Base-by-base conservation (phyloP, 768 basidiomycete genomes). In the Suillus spraguei region DNA sequence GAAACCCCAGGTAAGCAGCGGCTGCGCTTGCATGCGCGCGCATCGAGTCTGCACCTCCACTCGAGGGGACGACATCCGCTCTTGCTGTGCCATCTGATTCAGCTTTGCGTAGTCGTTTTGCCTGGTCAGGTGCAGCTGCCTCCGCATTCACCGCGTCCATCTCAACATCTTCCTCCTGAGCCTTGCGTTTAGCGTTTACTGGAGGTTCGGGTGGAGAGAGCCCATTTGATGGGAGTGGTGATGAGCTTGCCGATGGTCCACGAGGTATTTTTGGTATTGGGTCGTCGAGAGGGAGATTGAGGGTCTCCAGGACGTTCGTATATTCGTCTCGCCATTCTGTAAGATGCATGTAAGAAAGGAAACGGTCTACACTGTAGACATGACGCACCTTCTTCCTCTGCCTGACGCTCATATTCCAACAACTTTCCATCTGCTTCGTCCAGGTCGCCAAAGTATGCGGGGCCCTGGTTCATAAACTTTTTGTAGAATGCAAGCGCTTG, bases 381-480 rank as follows among this genome's bases (percentile, higher is more conserved):
- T 38, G 17, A 59, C 84, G 60, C 67, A 92, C 94, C 90, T 71
- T 88, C 85, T 62, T 89, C 83, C 73, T 95, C 94, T 33, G 87
- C 85, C 62, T 82, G 81, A 49, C 76, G 77, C 76, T 98, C 97
- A 64, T 82, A 92, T 60, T 85, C 81, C 17, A 94, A 71, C 36
- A 99, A 73, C n/a, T 77, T 77, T 9, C 82, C 87, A 60, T 86
- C 77, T 4, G 77, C 76, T 73, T 99, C 96, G 71, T 98, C 97
- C 16, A 89, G 68, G 71, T 99, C 95, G 9, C 97, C 95, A 74
- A 91, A 98, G 73, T 99, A 99, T 0, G 85, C 83, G 1, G 92
- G 92, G 0, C 91, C 92, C 71, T 94, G 93, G 68, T 90, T 87
- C 78, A 87, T 85, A 72, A 95, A 98, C 75, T 92, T 94, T 77